Evolutionary conservation across 139 green algal species (phyloP).

Genomic region (Haematococcus lacustris): DNA sequence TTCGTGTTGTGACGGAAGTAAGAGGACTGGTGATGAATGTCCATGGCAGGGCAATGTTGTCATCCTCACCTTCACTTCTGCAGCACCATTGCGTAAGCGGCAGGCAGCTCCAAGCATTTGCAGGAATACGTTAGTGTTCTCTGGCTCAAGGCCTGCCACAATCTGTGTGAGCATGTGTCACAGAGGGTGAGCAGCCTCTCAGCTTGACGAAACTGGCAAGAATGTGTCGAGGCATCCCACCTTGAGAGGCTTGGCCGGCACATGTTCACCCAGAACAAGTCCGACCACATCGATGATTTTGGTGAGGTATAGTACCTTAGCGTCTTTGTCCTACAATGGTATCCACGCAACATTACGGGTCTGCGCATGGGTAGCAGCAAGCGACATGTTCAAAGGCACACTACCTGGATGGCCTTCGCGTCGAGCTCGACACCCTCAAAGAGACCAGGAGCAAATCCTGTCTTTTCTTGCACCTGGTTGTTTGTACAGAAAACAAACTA

Average conservation of each 20-base stretch:
- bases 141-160: constrained; percentile 75
- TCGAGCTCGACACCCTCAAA: constrained; percentile 58
- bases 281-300: constrained; percentile 70
- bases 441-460: constrained; percentile 66
- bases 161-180: constrained; percentile 45
- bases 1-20: too few relatives aligned
- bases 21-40: too few relatives aligned
- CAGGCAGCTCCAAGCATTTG: constrained; percentile 58
- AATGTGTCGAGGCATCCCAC: too few relatives aligned
- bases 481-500: too few relatives aligned
- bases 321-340: constrained; percentile 65
- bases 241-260: constrained; percentile 65
- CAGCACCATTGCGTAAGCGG: constrained; percentile 14
- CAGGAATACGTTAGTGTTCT: constrained; percentile 77
- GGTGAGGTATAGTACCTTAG: constrained; percentile 65
- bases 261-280: constrained; percentile 30
- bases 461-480: constrained; percentile 53
- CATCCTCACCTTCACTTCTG: constrained; percentile 31
- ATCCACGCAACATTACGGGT: background rate
- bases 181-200: too few relatives aligned
- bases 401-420: constrained; percentile 49
- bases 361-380: background rate
- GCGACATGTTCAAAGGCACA: background rate
- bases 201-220: too few relatives aligned
- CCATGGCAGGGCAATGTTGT: too few relatives aligned